Evolutionary conservation across 495 filamentous ascomycete species (phyloP), one percentile per base, ranked within the genome.

Genomic region (Xylaria longipes): DNA sequence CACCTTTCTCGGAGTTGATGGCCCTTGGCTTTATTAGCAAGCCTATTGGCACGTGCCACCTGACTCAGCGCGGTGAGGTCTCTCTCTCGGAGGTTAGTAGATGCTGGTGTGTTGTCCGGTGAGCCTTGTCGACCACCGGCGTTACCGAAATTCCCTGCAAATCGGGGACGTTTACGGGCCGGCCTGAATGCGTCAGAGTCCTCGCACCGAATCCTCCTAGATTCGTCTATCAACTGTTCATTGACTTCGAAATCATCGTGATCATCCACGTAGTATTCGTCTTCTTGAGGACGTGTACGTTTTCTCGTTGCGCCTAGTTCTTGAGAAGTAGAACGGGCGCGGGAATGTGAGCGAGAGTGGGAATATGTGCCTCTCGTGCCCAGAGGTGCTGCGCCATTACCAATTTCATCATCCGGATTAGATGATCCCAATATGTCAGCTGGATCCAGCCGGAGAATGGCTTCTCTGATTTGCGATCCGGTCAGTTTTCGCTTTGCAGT

Each of bases 1-100:
- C 84, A 86, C 0, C 82, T 77, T 25, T 73, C 79, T 37, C 90
- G 87, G 27, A 48, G 68, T 72, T 90, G 88, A 3, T 27, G 62
- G 20, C 35, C 60, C 35, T 20, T 57, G 1, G 54, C 62, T 65
- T 31, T 72, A 74, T 66, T 20, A 39, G 60, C 57, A 62, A 72
- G 58, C 68, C 72, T 45, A 33, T 57, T 75, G 65, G 31, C 60
- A 68, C 68, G 78, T 70, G 67, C 79, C 17, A 37, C 72, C 35
- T 68, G 72, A 65, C 62, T 77, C 43, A 76, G 65, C 57, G 63
- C 45, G 39, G 68, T 74, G 39, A 78, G 76, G 41, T 73, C 76
- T 35, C 33, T 46, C 57, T 63, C 72, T 43, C 71, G 73, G 11
- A 77, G 62, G 41, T 76, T 75, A 41, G 41, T 65, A 22, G 63